Percentiles rank a stretch among this genome's conserved stretches.
phyloP scores from a whole-genome alignment of 2,329 filamentous ascomycete species.

The Paraphaeosphaeria minitans region DNA sequence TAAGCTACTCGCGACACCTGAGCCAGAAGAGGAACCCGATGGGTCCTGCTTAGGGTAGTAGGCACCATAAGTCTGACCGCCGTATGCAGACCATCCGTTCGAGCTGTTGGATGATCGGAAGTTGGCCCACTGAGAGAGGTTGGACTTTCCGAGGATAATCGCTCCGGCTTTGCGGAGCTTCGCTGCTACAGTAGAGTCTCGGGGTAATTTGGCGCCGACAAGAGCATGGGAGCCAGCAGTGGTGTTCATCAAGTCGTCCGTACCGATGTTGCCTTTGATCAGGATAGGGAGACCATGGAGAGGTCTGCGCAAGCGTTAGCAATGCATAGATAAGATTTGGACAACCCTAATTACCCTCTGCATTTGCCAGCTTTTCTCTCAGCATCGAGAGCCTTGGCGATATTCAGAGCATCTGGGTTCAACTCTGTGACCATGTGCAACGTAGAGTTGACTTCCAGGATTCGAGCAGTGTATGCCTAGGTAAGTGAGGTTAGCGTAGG shows the following conservation, averaged over 20 bases:
- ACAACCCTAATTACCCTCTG: slow-evolving; percentile 48
- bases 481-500: slow-evolving; percentile 21
- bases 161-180: slow-evolving; percentile 66
- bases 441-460: slow-evolving; percentile 58
- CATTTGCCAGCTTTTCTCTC: slow-evolving; percentile 55
- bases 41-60: slow-evolving; percentile 68
- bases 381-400: slow-evolving; percentile 55
- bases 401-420: slow-evolving; percentile 60
- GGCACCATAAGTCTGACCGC: slow-evolving; percentile 65
- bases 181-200: slow-evolving; percentile 63
- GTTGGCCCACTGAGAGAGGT: slow-evolving; percentile 69
- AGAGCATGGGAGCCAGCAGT: slow-evolving; percentile 69
- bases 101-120: slow-evolving; percentile 62
- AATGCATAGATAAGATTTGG: not conserved
- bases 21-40: slow-evolving; percentile 66
- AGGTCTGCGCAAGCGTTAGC: slow-evolving; percentile 45
- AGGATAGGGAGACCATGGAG: slow-evolving; percentile 69
- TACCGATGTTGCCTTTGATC: slow-evolving; percentile 72
- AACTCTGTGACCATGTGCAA: slow-evolving; percentile 60
- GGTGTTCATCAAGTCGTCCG: slow-evolving; percentile 66
- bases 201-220: slow-evolving; percentile 60
- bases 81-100: slow-evolving; percentile 69
- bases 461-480: slow-evolving; percentile 58
- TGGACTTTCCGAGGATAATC: slow-evolving; percentile 70
- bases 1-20: slow-evolving; percentile 63